Evolutionary conservation across 495 filamentous ascomycete genomes (phyloP).

Genomic region (Aspergillus funiculosus): DNA sequence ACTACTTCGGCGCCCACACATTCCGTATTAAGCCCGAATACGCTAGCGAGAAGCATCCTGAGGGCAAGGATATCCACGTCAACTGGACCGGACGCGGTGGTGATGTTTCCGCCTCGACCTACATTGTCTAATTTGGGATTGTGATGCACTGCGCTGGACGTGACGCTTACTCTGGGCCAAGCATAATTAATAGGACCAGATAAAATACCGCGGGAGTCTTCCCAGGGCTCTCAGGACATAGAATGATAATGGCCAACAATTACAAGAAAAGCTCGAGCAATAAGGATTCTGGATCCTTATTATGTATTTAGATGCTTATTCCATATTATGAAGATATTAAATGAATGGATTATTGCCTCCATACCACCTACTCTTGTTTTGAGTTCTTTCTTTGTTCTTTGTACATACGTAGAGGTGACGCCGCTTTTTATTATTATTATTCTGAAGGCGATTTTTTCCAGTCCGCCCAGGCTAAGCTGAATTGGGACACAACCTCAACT

Average conservation of each 20-base stretch:
- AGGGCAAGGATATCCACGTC: constrained; percentile 89
- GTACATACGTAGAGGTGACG: too few relatives aligned
- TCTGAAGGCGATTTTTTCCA: constrained; percentile 1
- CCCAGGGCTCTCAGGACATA: constrained; percentile 18
- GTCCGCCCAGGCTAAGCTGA: constrained; percentile 11
- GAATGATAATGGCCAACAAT: constrained; percentile 19
- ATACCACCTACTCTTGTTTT: too few relatives aligned
- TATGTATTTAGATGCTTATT: constrained; percentile 22
- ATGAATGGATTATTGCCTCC: not conserved
- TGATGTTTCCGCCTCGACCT: constrained; percentile 94
- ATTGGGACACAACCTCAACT: constrained; percentile 10
- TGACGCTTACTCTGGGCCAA: constrained; percentile 17
- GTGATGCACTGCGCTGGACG: constrained; percentile 28
- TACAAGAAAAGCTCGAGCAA: constrained; percentile 11
- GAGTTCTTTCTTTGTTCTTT: too few relatives aligned
- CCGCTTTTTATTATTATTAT: not conserved
- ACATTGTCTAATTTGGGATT: constrained; percentile 69
- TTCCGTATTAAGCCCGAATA: constrained; percentile 93
- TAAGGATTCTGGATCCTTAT: not conserved
- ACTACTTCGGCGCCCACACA: constrained; percentile 99
- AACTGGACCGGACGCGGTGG: constrained; percentile 99
- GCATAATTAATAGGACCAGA: constrained; percentile 10
- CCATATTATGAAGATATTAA: constrained; percentile 7
- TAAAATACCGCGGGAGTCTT: constrained; percentile 12
- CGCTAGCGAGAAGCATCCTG: constrained; percentile 77